These are phyloP conservation scores for Scorias spongiosa DNA, from an alignment of 2,329 filamentous ascomycete species.

Conservation along the genomic window DNA sequence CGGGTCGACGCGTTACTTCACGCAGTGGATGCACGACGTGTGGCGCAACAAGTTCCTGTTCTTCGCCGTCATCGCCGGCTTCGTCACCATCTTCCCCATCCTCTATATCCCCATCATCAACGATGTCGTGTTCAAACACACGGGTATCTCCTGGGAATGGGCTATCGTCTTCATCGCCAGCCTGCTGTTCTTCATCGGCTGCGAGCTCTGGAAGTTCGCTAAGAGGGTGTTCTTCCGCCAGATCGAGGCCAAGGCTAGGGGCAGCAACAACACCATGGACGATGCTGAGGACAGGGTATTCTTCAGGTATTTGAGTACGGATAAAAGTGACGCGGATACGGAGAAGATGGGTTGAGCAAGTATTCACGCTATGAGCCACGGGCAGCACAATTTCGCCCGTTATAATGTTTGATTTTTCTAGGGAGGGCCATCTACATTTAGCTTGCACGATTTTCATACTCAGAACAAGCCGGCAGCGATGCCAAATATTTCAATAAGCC, in stretches of 20 bases:
- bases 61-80: conserved; percentile 28
- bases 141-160: conserved; percentile 55
- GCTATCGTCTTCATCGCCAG: conserved; percentile 48
- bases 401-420: no score
- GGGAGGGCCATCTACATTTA: no score
- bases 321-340: neutral
- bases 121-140: conserved; percentile 49
- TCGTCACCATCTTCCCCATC: conserved; percentile 31
- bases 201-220: conserved; percentile 51
- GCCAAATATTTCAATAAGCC: no score
- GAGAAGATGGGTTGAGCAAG: neutral
- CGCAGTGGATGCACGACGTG: conserved; percentile 51
- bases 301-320: neutral
- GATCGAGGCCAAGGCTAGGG: neutral
- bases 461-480: no score
- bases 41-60: conserved; percentile 56
- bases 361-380: neutral
- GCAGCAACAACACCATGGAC: neutral
- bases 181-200: conserved; percentile 46
- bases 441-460: no score
- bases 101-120: conserved; percentile 56
- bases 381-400: no score
- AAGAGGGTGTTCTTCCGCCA: conserved; percentile 33
- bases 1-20: conserved; percentile 42
- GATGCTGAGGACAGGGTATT: neutral